Evolutionary conservation across 1,139 yeast genomes (phyloP), one percentile per base, ranked within the genome.

Genomic region (Magnusiomyces suaveolens): DNA sequence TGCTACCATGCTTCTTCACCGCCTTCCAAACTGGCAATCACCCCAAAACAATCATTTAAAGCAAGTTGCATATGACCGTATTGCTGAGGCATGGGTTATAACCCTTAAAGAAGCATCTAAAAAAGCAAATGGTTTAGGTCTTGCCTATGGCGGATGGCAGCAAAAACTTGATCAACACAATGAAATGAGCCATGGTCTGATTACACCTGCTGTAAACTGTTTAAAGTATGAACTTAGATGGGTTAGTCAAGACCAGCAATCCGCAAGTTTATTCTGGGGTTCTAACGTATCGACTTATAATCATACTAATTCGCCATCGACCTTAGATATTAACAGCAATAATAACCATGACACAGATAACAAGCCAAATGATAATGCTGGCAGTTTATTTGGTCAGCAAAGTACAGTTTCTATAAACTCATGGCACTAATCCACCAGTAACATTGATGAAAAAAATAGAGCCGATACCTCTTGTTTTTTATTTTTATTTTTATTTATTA

Each of bases 1-100:
- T 46, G 80, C 88, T 51, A 82, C 95, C 0, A 72, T 73, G 52
- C 70, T 87, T 57, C 75, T 89, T 57, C 81, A 81, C 60, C 77
- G 77, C 56, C 72, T 88, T 57, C 97, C 97, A 16, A 77, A 78
- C 52, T 90, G 94, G 74, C 68, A 80, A 52, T 80, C 83, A 57
- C 75, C 79, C 51, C 83, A 84, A 61, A 86, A 85, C 69, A 88
- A 84, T 67, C 84, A 86, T 65, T 84, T 83, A 62, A 80, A 80
- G 62, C 74, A 75, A 60, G 75, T 84, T 65, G 92, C 95, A 43
- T 82, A 84, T 66, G 95, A 87, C 62, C 95, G 88, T 67, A 72
- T 92, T 24, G 79, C 87, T 38, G 78, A 80, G 57, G 87, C 94
- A 16, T 87, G 96, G 87, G 72, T 79, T 54, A 76, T 83, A 39